These are phyloP conservation scores for Willaertia magna DNA, from an alignment of 208 protist genomes.

Conservation along the genomic window DNA sequence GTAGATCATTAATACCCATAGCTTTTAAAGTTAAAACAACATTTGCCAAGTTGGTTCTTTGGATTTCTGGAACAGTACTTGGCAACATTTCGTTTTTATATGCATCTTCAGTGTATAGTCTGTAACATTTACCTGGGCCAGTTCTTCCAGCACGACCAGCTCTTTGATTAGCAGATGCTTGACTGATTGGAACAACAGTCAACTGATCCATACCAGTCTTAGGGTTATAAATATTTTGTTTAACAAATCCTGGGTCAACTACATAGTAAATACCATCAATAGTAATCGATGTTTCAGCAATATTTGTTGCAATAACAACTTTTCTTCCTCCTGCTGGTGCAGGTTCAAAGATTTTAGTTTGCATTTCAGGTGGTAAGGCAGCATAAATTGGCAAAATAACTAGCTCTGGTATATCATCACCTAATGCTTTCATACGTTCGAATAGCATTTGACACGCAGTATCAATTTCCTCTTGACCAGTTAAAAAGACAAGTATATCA, in stretches of 20 bases:
- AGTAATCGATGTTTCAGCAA: slow-evolving; percentile 98
- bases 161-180: slow-evolving; percentile 86
- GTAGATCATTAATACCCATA: slow-evolving; percentile 90
- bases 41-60: slow-evolving; percentile 83
- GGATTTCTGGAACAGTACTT: slow-evolving; percentile 84
- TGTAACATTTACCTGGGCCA: slow-evolving; percentile 83
- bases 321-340: slow-evolving; percentile 72
- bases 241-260: slow-evolving; percentile 91
- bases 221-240: slow-evolving; percentile 92
- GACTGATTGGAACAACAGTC: slow-evolving; percentile 81
- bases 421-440: slow-evolving; percentile 62
- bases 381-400: slow-evolving; percentile 94
- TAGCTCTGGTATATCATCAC: slow-evolving; percentile 56
- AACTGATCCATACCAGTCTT: slow-evolving; percentile 88
- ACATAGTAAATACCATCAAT: slow-evolving; percentile 98
- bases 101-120: slow-evolving; percentile 80
- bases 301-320: slow-evolving; percentile 97
- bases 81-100: slow-evolving; percentile 84
- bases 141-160: slow-evolving; percentile 83
- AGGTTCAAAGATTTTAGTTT: slow-evolving; percentile 95
- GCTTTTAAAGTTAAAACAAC: slow-evolving; percentile 90
- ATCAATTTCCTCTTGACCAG: slow-evolving; percentile 96
- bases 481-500: slow-evolving; percentile 98
- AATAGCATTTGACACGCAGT: slow-evolving; percentile 89
- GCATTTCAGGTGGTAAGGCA: slow-evolving; percentile 88